Evolutionary conservation across 1,284 basidiomycete species (phyloP).

Genomic region (Apiotrichum domesticum): DNA sequence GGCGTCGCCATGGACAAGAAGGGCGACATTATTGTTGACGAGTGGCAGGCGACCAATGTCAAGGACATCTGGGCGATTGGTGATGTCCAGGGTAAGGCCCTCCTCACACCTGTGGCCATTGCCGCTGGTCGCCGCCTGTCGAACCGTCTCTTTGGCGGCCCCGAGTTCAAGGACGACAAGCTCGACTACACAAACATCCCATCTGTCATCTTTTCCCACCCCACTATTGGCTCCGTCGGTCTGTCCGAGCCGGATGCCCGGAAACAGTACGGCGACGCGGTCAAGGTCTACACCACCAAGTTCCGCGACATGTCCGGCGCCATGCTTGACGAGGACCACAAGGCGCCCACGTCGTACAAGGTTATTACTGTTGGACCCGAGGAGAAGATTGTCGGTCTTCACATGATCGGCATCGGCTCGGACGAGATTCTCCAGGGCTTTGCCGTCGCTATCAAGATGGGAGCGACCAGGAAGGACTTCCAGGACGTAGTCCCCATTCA

Average conservation of each 20-base stretch:
- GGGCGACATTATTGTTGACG: slow-evolving; percentile 81
- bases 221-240: slow-evolving; percentile 85
- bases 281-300: slow-evolving; percentile 76
- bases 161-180: slow-evolving; percentile 78
- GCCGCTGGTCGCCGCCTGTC: slow-evolving; percentile 84
- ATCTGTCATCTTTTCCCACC: slow-evolving; percentile 94
- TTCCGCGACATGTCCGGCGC: slow-evolving; percentile 84
- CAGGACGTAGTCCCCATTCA: slow-evolving; percentile 87
- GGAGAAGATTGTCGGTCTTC: slow-evolving; percentile 89
- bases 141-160: slow-evolving; percentile 84
- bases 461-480: slow-evolving; percentile 74
- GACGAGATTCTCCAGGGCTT: slow-evolving; percentile 40
- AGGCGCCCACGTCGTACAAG: slow-evolving; percentile 91
- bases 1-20: slow-evolving; percentile 71
- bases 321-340: slow-evolving; percentile 75
- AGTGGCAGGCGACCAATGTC: slow-evolving; percentile 79
- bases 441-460: slow-evolving; percentile 92
- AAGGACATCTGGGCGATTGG: slow-evolving; percentile 75
- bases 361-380: slow-evolving; percentile 78
- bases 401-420: slow-evolving; percentile 75
- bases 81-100: slow-evolving; percentile 84
- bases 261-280: slow-evolving; percentile 73
- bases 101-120: slow-evolving; percentile 97
- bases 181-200: slow-evolving; percentile 87
- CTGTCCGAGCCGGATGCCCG: slow-evolving; percentile 84